Conservation (phyloP, 495 filamentous ascomycete species). For the Usnea hakonensis region DNA sequence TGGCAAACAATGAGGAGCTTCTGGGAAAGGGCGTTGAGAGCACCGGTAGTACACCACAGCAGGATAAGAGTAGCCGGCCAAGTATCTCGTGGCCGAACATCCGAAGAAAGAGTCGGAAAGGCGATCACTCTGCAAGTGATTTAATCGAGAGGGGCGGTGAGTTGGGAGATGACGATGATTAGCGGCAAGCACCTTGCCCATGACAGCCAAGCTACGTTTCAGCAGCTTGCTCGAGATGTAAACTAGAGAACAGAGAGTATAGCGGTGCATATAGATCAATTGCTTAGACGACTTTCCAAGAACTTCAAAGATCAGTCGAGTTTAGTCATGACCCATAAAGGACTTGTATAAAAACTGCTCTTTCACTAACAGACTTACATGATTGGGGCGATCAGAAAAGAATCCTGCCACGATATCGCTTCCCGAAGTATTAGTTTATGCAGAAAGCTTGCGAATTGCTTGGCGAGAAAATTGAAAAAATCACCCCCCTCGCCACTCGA, state of each 20-base stretch:
- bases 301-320: neutral
- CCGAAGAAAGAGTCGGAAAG: constrained; percentile 39
- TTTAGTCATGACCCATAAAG: no score
- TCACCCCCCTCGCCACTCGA: no score
- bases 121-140: constrained; percentile 41
- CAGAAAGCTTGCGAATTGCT: no score
- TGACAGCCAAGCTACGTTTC: neutral
- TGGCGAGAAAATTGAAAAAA: no score
- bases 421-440: no score
- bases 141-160: constrained; percentile 43
- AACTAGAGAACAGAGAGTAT: neutral
- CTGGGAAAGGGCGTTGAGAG: constrained; percentile 45
- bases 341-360: no score
- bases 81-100: constrained; percentile 44
- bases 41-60: constrained; percentile 38
- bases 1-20: constrained; percentile 37
- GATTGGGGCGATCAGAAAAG: no score
- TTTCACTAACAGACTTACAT: no score
- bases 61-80: constrained; percentile 37
- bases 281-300: neutral
- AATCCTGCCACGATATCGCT: no score
- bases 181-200: neutral
- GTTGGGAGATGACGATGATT: constrained; percentile 41
- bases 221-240: neutral
- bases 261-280: neutral